Conservation (phyloP, 805 yeast genomes). For the Scheffersomyces coipomensis region DNA sequence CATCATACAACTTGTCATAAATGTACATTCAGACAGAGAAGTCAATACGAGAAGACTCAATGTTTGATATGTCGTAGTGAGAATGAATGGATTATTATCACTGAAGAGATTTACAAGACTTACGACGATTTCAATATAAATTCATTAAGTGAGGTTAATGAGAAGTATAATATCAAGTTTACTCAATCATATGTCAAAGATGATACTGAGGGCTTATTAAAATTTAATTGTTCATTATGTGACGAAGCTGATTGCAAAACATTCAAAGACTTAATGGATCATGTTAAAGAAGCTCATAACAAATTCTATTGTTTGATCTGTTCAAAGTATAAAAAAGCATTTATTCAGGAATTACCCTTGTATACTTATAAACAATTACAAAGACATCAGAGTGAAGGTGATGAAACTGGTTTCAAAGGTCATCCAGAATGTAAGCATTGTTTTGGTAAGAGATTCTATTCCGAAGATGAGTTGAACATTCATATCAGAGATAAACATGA, state of each 20-base stretch:
- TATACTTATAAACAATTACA: slow-evolving; percentile 62
- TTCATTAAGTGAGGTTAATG: slow-evolving; percentile 34
- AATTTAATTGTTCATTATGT: slow-evolving; percentile 57
- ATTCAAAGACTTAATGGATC: slow-evolving; percentile 63
- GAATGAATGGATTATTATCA: slow-evolving; percentile 54
- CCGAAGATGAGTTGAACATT: slow-evolving; percentile 78
- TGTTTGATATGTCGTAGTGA: slow-evolving; percentile 88
- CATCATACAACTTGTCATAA: slow-evolving; percentile 79
- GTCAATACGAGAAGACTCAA: slow-evolving; percentile 65
- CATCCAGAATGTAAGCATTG: slow-evolving; percentile 91
- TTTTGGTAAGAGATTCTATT: slow-evolving; percentile 69
- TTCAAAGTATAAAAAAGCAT: slow-evolving; percentile 70
- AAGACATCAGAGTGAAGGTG: slow-evolving; percentile 73
- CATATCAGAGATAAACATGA: slow-evolving; percentile 87
- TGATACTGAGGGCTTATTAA: slow-evolving; percentile 51
- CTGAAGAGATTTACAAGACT: slow-evolving; percentile 41
- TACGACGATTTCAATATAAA: slow-evolving; percentile 35
- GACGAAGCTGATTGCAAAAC: slow-evolving; percentile 33
- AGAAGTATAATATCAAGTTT: slow-evolving; percentile 56
- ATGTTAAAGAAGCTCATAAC: slow-evolving; percentile 63
- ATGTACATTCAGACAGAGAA: slow-evolving; percentile 82
- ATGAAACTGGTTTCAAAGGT: slow-evolving; percentile 75
- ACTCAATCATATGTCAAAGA: slow-evolving; percentile 49
- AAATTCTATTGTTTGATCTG: slow-evolving; percentile 74
- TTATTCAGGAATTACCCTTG: slow-evolving; percentile 65